Base-by-base conservation (phyloP, 2,329 filamentous ascomycete genomes). In the Aspergillus neotritici region DNA sequence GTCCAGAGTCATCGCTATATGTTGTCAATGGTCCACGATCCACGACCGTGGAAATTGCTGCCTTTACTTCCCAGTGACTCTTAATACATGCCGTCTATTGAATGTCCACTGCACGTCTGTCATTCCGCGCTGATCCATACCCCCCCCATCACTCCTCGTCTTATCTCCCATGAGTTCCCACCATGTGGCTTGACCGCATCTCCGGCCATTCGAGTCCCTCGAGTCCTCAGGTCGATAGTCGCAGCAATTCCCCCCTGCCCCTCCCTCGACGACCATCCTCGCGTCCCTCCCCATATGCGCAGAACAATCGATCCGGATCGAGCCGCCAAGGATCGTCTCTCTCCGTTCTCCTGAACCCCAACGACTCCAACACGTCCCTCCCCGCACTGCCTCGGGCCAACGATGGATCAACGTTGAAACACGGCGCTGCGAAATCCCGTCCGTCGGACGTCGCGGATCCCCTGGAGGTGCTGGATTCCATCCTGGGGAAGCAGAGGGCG, bases 161-260 rank as follows among this genome's bases (percentile, higher is more conserved):
- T 34, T 5, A n/a, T 15, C 33, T 17, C 31, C 28, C 31, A 53
- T 53, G 51, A 48, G 31, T 43, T 35, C 37, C 34, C 37, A 67
- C 43, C 38, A 94, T 94, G 87, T 95, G 89, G 89, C 81, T 94
- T 62, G 89, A 95, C 72, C 84, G 89, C 64, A 81, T 94, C 53
- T 83, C 85, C 52, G 82, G 78, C 57, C 83, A 85, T 66, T 78
- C 82, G 44, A 81, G 79, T 64, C 72, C 80, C 67, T 74, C 79
- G 44, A 76, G 78, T 50, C 80, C 80, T 46, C 78, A 81, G 47
- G 75, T 76, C 47, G 82, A 55, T 37, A 63, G 77, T 63, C 81
- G 87, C 62, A 73, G 83, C 38, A 85, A 81, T 60, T 89, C 87
- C 50, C 85, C 87, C 37, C 76, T 82, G 50, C 85, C 87, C 37